Conservation (phyloP, 2,329 filamentous ascomycete species). For the Aspergillus sp. region DNA sequence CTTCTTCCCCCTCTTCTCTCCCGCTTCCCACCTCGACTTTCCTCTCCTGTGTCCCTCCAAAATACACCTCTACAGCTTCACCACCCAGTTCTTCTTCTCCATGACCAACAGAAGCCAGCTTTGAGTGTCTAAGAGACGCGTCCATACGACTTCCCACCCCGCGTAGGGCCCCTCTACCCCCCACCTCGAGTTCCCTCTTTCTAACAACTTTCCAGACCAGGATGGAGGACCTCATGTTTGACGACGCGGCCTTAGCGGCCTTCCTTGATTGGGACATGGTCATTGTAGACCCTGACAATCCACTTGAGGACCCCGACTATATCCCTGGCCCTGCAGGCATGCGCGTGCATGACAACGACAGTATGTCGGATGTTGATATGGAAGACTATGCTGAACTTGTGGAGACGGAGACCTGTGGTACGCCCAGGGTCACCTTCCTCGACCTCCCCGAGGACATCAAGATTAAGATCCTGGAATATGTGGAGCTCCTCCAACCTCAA, state of each 20-base stretch:
- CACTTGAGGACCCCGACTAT: neutral
- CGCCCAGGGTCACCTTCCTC: slow-evolving; percentile 5
- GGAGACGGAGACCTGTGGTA: neutral
- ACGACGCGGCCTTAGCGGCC: neutral
- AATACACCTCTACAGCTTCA: neutral
- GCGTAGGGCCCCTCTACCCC: neutral
- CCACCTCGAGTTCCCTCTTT: neutral
- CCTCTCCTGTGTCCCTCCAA: neutral
- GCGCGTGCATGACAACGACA: no score
- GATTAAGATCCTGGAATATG: slow-evolving; percentile 20
- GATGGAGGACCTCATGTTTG: neutral
- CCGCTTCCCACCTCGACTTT: neutral
- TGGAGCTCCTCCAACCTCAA: slow-evolving; percentile 20
- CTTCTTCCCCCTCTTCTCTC: neutral
- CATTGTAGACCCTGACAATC: neutral
- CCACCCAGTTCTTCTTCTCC: neutral
- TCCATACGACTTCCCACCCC: no score
- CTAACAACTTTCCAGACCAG: neutral
- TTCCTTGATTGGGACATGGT: neutral
- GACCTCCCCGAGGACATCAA: slow-evolving; percentile 19
- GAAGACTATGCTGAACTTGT: neutral
- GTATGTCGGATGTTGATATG: no score
- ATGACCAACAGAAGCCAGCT: neutral
- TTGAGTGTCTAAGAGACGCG: no score
- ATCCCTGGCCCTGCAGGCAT: neutral